phyloP scores from a whole-genome alignment of 495 filamentous ascomycete genomes.

The Penicillium argentinense region DNA sequence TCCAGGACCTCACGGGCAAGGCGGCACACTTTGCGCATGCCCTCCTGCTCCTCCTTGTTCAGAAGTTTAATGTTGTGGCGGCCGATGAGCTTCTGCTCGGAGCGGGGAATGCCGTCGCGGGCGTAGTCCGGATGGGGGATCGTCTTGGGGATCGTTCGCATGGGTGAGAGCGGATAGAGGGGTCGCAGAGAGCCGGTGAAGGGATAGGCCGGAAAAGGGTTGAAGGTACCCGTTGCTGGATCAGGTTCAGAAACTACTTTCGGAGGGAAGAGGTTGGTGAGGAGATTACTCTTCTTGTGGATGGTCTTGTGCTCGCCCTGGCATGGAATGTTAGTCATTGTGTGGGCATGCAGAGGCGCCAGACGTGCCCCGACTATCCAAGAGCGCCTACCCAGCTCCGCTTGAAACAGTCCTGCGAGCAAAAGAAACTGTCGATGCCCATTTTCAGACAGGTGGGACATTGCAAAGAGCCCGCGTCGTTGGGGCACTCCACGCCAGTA shows the following conservation, averaged over 20 bases:
- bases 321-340: background rate
- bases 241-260: conserved; percentile 82
- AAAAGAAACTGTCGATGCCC: conserved; percentile 92
- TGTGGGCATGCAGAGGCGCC: too few species aligned
- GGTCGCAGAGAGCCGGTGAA: conserved; percentile 82
- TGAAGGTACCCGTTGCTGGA: conserved; percentile 83
- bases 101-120: conserved; percentile 76
- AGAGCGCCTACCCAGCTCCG: conserved; percentile 81
- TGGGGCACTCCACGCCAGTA: conserved; percentile 74
- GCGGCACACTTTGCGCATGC: conserved; percentile 91
- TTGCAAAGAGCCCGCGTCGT: conserved; percentile 79
- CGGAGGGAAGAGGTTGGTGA: conserved; percentile 65
- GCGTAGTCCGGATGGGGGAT: conserved; percentile 87
- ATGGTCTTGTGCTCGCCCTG: conserved; percentile 81
- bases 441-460: conserved; percentile 93
- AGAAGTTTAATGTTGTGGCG: conserved; percentile 79
- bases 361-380: conserved; percentile 23
- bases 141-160: conserved; percentile 69
- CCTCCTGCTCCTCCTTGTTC: conserved; percentile 74
- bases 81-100: conserved; percentile 68
- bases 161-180: conserved; percentile 82
- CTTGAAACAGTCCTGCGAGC: conserved; percentile 98
- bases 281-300: conserved; percentile 84
- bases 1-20: conserved; percentile 91
- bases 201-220: conserved; percentile 84